Evolutionary conservation across 23 red algal genomes (phyloP).

Genomic region (Gracilaria vermiculophylla): DNA sequence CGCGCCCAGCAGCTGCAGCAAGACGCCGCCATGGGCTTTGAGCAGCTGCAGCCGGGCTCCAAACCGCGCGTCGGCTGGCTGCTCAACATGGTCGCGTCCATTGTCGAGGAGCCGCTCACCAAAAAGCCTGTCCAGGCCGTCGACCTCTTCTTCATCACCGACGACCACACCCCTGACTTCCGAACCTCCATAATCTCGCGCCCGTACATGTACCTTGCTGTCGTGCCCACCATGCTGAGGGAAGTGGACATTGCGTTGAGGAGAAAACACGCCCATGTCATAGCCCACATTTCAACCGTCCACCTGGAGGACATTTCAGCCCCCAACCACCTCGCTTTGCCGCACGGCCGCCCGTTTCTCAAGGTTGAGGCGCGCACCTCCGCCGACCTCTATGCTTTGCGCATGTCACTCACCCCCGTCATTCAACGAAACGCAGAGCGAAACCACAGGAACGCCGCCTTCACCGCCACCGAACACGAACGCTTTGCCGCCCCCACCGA

Average conservation of each 20-base stretch:
- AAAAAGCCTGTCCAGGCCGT: slow-evolving; percentile 68
- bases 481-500: slow-evolving; percentile 9
- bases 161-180: slow-evolving; percentile 84
- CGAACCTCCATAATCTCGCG: slow-evolving; percentile 70
- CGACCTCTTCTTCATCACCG: slow-evolving; percentile 89
- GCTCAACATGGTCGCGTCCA: slow-evolving; percentile 67
- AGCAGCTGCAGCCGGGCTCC: slow-evolving; percentile 56
- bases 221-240: slow-evolving; percentile 23
- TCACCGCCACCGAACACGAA: neutral
- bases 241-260: slow-evolving; percentile 85
- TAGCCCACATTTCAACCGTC: slow-evolving; percentile 43
- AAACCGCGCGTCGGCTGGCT: slow-evolving; percentile 82
- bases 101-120: slow-evolving; percentile 71
- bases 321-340: slow-evolving; percentile 84
- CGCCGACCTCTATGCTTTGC: slow-evolving; percentile 52
- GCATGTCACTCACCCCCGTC: slow-evolving; percentile 16
- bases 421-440: slow-evolving; percentile 31
- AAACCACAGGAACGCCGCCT: neutral
- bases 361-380: slow-evolving; percentile 77
- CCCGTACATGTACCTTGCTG: slow-evolving; percentile 93
- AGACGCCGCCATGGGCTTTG: slow-evolving; percentile 48
- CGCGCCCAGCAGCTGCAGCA: slow-evolving; percentile 12
- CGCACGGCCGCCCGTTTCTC: slow-evolving; percentile 52
- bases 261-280: slow-evolving; percentile 28
- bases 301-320: slow-evolving; percentile 64